Evolutionary conservation across 2,329 filamentous ascomycete species (phyloP).

Genomic region (Stagonosporopsis tanaceti): DNA sequence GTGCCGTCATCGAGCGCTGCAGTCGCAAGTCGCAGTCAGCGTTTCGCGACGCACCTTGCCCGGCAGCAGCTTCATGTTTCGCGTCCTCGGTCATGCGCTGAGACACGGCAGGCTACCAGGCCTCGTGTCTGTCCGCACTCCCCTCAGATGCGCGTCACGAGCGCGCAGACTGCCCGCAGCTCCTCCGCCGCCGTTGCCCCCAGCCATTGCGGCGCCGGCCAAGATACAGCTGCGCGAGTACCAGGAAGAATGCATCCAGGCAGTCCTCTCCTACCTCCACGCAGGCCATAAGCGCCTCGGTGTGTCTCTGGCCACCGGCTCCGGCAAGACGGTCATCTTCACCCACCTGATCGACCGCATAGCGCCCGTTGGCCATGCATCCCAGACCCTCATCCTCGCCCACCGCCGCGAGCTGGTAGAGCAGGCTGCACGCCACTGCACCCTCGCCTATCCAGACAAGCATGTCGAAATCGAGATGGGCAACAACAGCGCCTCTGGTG

Average conservation of each 20-base stretch:
- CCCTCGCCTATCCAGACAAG: conserved; percentile 78
- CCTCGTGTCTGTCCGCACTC: conserved; percentile 10
- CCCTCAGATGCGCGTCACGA: conserved; percentile 31
- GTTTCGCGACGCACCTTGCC: conserved; percentile 13
- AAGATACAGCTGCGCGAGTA: conserved; percentile 75
- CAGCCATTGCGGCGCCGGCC: conserved; percentile 26
- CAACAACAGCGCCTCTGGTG: conserved; percentile 74
- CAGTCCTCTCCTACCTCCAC: conserved; percentile 73
- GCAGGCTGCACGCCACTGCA: conserved; percentile 88
- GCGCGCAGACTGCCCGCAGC: conserved; percentile 1
- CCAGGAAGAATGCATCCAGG: conserved; percentile 89
- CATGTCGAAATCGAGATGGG: conserved; percentile 93
- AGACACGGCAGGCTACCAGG: conserved; percentile 27
- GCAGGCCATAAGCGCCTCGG: conserved; percentile 81
- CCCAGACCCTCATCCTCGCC: conserved; percentile 87
- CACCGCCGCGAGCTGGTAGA: conserved; percentile 94
- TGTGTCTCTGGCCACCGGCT: conserved; percentile 85
- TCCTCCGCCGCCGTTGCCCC: conserved; percentile 16
- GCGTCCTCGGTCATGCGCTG: conserved; percentile 41
- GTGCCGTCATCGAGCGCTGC: conserved; percentile 22
- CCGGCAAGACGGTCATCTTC: conserved; percentile 95
- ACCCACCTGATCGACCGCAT: conserved; percentile 90
- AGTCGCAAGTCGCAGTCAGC: conserved; percentile 16
- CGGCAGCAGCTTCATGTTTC: conserved; percentile 39
- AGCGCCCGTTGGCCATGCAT: conserved; percentile 63